These are phyloP conservation scores for Osmanthus fragrans DNA, from an alignment of 257 asterid species.

Conservation along the genomic window DNA sequence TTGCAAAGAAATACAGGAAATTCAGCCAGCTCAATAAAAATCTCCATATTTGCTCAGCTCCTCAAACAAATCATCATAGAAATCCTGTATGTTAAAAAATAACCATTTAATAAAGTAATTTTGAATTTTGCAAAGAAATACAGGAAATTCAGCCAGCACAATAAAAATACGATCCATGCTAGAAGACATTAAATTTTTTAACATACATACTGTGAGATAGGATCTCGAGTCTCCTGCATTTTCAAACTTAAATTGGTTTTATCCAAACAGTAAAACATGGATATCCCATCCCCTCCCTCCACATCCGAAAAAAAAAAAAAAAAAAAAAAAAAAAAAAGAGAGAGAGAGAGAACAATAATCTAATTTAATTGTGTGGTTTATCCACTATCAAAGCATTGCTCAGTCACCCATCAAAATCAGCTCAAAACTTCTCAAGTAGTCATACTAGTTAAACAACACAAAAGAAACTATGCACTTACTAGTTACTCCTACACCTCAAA, in stretches of 20 bases:
- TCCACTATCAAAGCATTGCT: background rate
- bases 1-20: background rate
- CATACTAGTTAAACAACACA: background rate
- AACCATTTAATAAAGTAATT: background rate
- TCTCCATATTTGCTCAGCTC: slow-evolving; percentile 88
- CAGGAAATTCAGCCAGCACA: background rate
- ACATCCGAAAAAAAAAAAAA: too few species aligned
- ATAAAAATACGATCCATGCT: background rate
- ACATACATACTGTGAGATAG: background rate
- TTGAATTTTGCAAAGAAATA: background rate
- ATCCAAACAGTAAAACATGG: too few species aligned
- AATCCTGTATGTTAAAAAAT: slow-evolving; percentile 42
- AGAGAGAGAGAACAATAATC: too few species aligned
- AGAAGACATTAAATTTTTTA: background rate
- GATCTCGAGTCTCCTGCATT: background rate
- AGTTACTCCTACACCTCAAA: background rate
- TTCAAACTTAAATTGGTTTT: background rate
- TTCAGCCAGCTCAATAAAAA: background rate
- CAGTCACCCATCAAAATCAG: background rate
- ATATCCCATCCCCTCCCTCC: too few species aligned
- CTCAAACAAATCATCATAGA: slow-evolving; percentile 78
- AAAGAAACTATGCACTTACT: background rate
- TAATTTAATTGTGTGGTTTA: background rate
- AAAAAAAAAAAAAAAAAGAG: too few species aligned
- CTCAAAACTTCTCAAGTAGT: background rate